Base-by-base conservation (phyloP, 2,329 filamentous ascomycete genomes). In the Chaetomium olivaceum region DNA sequence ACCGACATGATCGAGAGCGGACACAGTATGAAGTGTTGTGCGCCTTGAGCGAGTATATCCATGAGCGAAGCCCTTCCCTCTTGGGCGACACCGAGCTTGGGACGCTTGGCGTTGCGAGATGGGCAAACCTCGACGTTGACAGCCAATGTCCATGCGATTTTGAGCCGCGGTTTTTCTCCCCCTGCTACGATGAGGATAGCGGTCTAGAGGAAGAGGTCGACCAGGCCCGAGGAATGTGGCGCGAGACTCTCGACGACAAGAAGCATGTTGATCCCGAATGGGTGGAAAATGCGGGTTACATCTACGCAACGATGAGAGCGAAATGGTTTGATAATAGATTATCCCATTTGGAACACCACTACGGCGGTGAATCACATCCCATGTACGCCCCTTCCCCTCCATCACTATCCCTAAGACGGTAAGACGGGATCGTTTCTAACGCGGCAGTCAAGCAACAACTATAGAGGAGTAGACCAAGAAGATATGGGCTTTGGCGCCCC, bases 251-350 rank as follows among this genome's bases (percentile, higher is more conserved):
- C 3, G 36, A 48, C 39, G 23, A 19, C 7, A 3, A 29, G 14
- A 31, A 48, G 3, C 56, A 8, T 4, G 14, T n/a, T 39, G 36
- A 58, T 25, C 36, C 39, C 23, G 56, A 58, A 39, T 48, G 39
- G 56, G 39, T 58, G 14, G 9, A 23, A 23, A 58, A 23, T 25
- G 56, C 56, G 39, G 36, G 56, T 23, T 58, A 58, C 56, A 23
- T 58, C 21, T 58, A 58, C 39, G 36, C 56, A 14, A 29, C n/a
- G n/a, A 29, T 48, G 25, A 46, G 23, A 36, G 56, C 39, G 5
- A n/a, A 14, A 27, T 58, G 56, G 56, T 58, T 58, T 39, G 12
- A 46, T 23, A 9, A 5, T 14, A 31, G 29, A n/a, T n/a, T n/a
- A 16, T 11, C 23, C 3, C 12, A 23, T 36, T 29, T 48, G 9